Conservation (phyloP, 225 moss, liverwort and hornwort genomes). For the Rhytidiadelphus loreus region DNA sequence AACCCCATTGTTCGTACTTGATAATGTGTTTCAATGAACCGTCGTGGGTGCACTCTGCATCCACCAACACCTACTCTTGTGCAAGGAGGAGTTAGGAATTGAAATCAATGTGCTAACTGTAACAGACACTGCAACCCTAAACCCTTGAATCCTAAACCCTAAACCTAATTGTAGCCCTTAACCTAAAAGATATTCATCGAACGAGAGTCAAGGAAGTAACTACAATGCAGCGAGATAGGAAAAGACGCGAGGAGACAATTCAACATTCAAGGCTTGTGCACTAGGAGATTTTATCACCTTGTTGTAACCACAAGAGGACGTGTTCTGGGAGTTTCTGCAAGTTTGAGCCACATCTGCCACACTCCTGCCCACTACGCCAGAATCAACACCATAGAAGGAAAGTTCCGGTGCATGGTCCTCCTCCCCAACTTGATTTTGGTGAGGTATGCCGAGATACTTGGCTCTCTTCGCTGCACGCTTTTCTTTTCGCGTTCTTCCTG, state of each 20-base stretch:
- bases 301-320: constrained; percentile 44
- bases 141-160: no score
- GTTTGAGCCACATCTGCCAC: constrained; percentile 54
- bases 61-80: constrained; percentile 71
- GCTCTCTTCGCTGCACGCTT: constrained; percentile 68
- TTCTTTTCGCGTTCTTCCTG: constrained; percentile 62
- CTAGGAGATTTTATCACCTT: constrained; percentile 42
- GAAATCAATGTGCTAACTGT: neutral
- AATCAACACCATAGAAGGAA: constrained; percentile 73
- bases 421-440: constrained; percentile 11
- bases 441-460: constrained; percentile 58
- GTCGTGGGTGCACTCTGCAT: constrained; percentile 98
- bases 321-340: constrained; percentile 17
- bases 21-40: constrained; percentile 90
- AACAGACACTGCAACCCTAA: neutral
- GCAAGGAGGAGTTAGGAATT: neutral
- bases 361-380: constrained; percentile 84
- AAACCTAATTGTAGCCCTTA: neutral
- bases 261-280: neutral
- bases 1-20: constrained; percentile 94
- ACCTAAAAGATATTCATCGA: neutral
- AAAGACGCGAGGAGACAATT: neutral
- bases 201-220: neutral
- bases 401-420: constrained; percentile 59
- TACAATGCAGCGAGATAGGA: neutral